A percentile compares a stretch with the other conserved stretches of the same genome.
These are phyloP conservation scores for Saccharum hybrid DNA, from an alignment of 202 grass and related monocot genomes.

Conservation along the genomic window DNA sequence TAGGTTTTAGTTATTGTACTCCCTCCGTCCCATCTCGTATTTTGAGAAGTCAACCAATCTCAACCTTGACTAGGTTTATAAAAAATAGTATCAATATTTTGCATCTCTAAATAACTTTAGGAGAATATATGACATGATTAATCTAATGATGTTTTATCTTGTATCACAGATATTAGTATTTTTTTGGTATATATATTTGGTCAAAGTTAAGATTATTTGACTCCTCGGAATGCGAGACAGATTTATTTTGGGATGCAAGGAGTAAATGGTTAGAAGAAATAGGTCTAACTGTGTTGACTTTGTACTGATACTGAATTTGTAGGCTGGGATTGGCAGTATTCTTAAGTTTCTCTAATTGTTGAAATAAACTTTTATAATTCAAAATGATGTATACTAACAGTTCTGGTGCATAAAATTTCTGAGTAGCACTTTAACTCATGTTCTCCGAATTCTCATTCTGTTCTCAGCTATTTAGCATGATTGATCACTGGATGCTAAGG, in stretches of 20 bases:
- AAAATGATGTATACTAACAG: slow-evolving; percentile 2
- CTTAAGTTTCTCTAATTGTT: not conserved
- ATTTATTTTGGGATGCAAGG: too few relatives aligned
- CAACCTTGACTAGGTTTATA: too few relatives aligned
- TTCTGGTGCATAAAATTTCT: not conserved
- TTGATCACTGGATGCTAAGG: slow-evolving; percentile 24
- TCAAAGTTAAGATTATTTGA: too few relatives aligned
- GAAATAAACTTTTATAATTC: slow-evolving; percentile 1
- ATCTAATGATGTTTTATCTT: too few relatives aligned
- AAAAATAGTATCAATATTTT: too few relatives aligned
- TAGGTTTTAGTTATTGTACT: not conserved
- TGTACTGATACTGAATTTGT: not conserved
- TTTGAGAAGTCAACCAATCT: too few relatives aligned
- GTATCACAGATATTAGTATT: too few relatives aligned
- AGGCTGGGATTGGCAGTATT: not conserved
- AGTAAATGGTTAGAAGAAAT: not conserved
- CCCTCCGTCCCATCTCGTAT: too few relatives aligned
- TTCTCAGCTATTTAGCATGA: not conserved
- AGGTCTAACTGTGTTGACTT: slow-evolving; percentile 5
- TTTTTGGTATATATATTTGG: too few relatives aligned
- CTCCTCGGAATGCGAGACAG: too few relatives aligned
- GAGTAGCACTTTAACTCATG: slow-evolving; percentile 20
- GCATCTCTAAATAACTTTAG: too few relatives aligned
- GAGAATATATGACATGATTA: too few relatives aligned
- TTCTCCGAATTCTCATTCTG: slow-evolving; percentile 14